phyloP scores from a whole-genome alignment of 1,139 yeast genomes.

The Scheffersomyces illinoinensis region DNA sequence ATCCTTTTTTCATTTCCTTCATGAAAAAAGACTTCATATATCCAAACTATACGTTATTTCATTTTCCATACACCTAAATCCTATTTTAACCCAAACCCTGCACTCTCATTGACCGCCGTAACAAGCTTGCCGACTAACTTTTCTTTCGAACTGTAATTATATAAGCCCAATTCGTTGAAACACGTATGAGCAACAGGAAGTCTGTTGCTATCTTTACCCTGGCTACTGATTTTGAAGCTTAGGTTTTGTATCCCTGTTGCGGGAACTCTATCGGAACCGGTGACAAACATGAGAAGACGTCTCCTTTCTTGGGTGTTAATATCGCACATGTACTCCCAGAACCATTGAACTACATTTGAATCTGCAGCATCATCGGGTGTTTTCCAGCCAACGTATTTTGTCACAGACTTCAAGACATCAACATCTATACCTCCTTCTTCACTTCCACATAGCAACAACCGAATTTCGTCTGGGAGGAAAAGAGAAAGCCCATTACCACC shows the following conservation, averaged over 20 bases:
- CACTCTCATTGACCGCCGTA: constrained; percentile 72
- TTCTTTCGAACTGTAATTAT: constrained; percentile 57
- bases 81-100: constrained; percentile 81
- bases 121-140: constrained; percentile 57
- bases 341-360: constrained; percentile 62
- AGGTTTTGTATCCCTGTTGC: constrained; percentile 85
- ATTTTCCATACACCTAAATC: background rate
- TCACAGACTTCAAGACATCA: constrained; percentile 64
- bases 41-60: background rate
- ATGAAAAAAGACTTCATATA: too few species aligned
- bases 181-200: constrained; percentile 92
- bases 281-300: constrained; percentile 69
- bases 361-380: constrained; percentile 33
- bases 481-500: constrained; percentile 80
- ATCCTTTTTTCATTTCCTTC: background rate
- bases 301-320: constrained; percentile 54
- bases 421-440: constrained; percentile 67
- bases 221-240: constrained; percentile 58
- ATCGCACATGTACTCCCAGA: constrained; percentile 71
- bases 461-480: constrained; percentile 80
- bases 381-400: constrained; percentile 68
- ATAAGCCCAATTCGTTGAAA: constrained; percentile 82
- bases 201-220: constrained; percentile 50
- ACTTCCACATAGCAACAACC: constrained; percentile 76
- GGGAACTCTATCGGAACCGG: constrained; percentile 90